A percentile compares a stretch with the other conserved stretches of the same genome.
phyloP scores from a whole-genome alignment of 306 rosid genomes.

The Corylus heterophylla region DNA sequence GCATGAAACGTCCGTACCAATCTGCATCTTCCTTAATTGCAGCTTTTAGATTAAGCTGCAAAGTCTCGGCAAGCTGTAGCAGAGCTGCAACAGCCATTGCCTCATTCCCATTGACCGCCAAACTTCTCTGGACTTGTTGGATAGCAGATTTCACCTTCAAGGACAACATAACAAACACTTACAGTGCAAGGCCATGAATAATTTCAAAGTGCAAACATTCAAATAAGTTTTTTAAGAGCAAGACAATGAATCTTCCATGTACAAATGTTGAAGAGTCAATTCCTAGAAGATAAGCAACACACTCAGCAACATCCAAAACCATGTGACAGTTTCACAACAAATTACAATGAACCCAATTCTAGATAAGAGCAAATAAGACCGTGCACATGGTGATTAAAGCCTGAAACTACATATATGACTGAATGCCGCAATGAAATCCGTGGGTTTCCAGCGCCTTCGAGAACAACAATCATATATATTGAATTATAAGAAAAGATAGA shows the following conservation, averaged over 20 bases:
- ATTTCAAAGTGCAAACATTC: neutral
- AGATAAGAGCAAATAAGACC: neutral
- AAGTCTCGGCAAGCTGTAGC: slow-evolving; percentile 61
- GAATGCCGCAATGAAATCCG: neutral
- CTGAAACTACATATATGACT: neutral
- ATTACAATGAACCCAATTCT: neutral
- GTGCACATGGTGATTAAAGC: neutral
- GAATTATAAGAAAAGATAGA: neutral
- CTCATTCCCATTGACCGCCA: slow-evolving; percentile 55
- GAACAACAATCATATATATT: neutral
- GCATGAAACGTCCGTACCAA: slow-evolving; percentile 81
- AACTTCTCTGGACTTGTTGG: slow-evolving; percentile 60
- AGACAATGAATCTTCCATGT: neutral
- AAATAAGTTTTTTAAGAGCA: neutral
- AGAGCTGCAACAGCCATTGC: slow-evolving; percentile 66
- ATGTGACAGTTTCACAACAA: neutral
- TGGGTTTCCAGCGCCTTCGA: neutral
- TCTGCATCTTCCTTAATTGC: slow-evolving; percentile 70
- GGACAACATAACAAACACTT: slow-evolving; percentile 38
- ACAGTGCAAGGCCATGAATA: slow-evolving; percentile 17
- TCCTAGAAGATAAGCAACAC: neutral
- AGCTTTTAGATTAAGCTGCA: slow-evolving; percentile 68
- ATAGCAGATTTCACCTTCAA: slow-evolving; percentile 81
- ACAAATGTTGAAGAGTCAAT: neutral
- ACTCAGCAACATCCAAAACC: neutral